Percentiles rank a stretch among this genome's conserved stretches.
Evolutionary conservation across 2,329 filamentous ascomycete genomes (phyloP).

Genomic region (Fusarium albosuccineum): DNA sequence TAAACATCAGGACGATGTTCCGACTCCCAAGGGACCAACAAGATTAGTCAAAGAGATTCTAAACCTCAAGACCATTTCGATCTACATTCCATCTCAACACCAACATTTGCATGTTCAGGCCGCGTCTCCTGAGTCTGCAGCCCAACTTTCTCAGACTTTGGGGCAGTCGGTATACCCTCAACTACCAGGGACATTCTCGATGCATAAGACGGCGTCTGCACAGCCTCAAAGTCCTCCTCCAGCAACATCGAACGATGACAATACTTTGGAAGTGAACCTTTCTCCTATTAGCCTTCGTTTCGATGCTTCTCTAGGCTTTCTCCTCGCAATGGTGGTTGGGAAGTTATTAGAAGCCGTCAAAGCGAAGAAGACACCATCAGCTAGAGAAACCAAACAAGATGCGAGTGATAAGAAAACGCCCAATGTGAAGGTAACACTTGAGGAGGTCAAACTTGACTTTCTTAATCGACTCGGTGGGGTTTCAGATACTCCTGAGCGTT

Average conservation of each 20-base stretch:
- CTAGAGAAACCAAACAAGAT: conserved; percentile 26
- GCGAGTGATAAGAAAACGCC: conserved; percentile 41
- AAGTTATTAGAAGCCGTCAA: conserved; percentile 63
- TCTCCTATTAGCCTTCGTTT: conserved; percentile 66
- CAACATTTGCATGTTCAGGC: conserved; percentile 57
- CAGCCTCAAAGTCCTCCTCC: conserved; percentile 12
- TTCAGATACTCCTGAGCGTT: conserved; percentile 62
- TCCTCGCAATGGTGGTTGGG: conserved; percentile 64
- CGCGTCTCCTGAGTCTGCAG: conserved; percentile 44
- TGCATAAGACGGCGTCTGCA: conserved; percentile 49
- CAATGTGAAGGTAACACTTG: conserved; percentile 59
- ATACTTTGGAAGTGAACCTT: conserved; percentile 62
- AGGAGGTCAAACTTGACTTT: conserved; percentile 67
- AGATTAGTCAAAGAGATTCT: conserved; percentile 69
- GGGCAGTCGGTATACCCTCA: conserved; percentile 61
- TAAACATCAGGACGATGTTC: conserved; percentile 54
- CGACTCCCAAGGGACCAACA: conserved; percentile 66
- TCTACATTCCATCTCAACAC: conserved; percentile 67
- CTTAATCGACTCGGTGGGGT: conserved; percentile 67
- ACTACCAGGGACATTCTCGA: conserved; percentile 73
- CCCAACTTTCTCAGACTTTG: conserved; percentile 50
- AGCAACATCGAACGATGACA: conserved; percentile 26
- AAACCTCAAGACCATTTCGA: conserved; percentile 62
- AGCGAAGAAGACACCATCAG: conserved; percentile 26
- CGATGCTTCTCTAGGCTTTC: conserved; percentile 68